A percentile compares a stretch with the other conserved stretches of the same genome.
Conservation (phyloP, 2,329 filamentous ascomycete species). For the Apiospora sp. region DNA sequence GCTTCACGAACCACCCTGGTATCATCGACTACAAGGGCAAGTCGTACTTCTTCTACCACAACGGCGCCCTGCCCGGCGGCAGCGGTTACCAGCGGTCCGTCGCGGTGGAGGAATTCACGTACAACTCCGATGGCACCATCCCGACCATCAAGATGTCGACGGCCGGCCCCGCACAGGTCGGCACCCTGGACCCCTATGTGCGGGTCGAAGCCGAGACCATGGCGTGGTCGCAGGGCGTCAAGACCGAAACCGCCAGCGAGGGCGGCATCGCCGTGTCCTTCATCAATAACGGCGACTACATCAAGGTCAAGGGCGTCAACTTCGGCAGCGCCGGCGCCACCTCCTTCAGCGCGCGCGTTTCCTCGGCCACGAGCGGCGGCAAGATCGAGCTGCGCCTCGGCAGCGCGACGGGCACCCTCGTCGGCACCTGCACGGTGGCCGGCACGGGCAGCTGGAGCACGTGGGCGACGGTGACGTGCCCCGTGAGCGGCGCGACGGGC, state of each 20-base stretch:
- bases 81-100: slow-evolving; percentile 40
- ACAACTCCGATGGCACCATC: slow-evolving; percentile 40
- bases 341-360: slow-evolving; percentile 37
- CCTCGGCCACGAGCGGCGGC: slow-evolving; percentile 36
- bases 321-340: slow-evolving; percentile 38
- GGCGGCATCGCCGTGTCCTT: slow-evolving; percentile 37
- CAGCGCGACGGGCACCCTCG: slow-evolving; percentile 35
- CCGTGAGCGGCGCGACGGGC: slow-evolving; percentile 33
- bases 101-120: slow-evolving; percentile 39
- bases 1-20: slow-evolving; percentile 43
- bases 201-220: slow-evolving; percentile 42
- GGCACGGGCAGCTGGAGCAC: slow-evolving; percentile 40
- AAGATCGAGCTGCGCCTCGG: slow-evolving; percentile 41
- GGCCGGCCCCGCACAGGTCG: slow-evolving; percentile 38
- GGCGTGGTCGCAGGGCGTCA: slow-evolving; percentile 38
- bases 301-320: slow-evolving; percentile 43
- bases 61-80: slow-evolving; percentile 41
- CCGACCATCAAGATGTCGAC: slow-evolving; percentile 40
- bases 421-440: slow-evolving; percentile 39
- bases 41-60: slow-evolving; percentile 45
- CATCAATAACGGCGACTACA: slow-evolving; percentile 42
- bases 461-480: slow-evolving; percentile 35
- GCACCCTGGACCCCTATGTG: slow-evolving; percentile 38
- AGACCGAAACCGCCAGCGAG: slow-evolving; percentile 36
- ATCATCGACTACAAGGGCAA: slow-evolving; percentile 40